phyloP scores from a whole-genome alignment of 495 filamentous ascomycete genomes.

The Penicillium roqueforti region DNA sequence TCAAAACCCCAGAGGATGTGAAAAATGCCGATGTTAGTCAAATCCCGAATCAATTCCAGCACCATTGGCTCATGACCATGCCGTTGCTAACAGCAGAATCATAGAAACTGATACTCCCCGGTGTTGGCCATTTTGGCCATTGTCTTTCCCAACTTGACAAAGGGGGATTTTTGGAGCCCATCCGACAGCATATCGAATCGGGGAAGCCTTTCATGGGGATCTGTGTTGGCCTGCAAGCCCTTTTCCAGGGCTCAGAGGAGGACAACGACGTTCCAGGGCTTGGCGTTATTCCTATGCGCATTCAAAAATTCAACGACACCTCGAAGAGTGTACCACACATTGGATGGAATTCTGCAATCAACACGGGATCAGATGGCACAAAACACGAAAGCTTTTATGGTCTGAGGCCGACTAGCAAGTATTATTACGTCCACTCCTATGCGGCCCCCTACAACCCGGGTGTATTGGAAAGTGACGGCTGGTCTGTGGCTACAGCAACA shows the following conservation, averaged over 20 bases:
- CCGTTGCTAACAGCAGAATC: constrained; percentile 17
- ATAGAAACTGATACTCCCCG: constrained; percentile 86
- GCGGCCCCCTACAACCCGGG: constrained; percentile 71
- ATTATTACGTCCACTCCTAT: constrained; percentile 98
- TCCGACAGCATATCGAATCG: constrained; percentile 71
- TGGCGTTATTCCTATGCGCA: constrained; percentile 62
- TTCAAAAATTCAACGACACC: constrained; percentile 70
- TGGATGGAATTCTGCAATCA: constrained; percentile 88
- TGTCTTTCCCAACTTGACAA: constrained; percentile 77
- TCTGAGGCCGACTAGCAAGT: constrained; percentile 75
- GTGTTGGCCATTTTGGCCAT: constrained; percentile 96
- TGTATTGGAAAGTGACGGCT: constrained; percentile 70
- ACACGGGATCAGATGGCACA: constrained; percentile 42
- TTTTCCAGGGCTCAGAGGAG: constrained; percentile 83
- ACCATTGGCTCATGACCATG: neutral
- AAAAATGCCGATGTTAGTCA: constrained; percentile 70
- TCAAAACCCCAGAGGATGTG: constrained; percentile 78
- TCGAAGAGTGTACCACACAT: constrained; percentile 94
- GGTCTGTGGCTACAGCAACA: constrained; percentile 80
- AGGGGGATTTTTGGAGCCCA: constrained; percentile 75
- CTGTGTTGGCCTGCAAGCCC: constrained; percentile 87
- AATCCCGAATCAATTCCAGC: neutral
- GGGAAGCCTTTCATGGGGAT: constrained; percentile 98
- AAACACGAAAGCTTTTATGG: constrained; percentile 63
- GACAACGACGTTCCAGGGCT: constrained; percentile 65